Percentiles rank a stretch among this genome's conserved stretches.
These are phyloP conservation scores for Starmerella bombi DNA, from an alignment of 805 yeast species.

Conservation along the genomic window DNA sequence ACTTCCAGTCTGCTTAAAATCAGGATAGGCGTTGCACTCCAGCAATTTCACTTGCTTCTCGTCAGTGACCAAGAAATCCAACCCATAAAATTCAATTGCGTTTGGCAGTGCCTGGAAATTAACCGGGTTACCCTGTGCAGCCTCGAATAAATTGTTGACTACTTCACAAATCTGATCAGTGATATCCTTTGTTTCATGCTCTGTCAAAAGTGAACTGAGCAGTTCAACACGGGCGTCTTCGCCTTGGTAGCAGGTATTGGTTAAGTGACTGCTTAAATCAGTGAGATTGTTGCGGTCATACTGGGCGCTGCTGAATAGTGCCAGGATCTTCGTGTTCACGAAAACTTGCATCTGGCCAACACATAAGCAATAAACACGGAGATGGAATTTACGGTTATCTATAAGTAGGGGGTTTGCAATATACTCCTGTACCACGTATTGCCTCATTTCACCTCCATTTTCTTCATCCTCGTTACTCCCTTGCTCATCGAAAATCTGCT, in stretches of 20 bases:
- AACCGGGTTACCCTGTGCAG: constrained; percentile 62
- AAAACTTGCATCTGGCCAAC: constrained; percentile 62
- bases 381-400: constrained; percentile 67
- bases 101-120: constrained; percentile 72
- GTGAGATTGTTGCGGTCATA: constrained; percentile 31
- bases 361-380: constrained; percentile 70
- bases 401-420: constrained; percentile 56
- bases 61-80: constrained; percentile 69
- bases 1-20: constrained; percentile 88
- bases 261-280: constrained; percentile 62
- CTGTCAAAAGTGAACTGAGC: constrained; percentile 44
- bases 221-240: constrained; percentile 43
- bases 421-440: constrained; percentile 82
- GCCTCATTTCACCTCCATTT: constrained; percentile 43
- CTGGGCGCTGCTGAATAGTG: constrained; percentile 56
- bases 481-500: constrained; percentile 68
- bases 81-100: constrained; percentile 77
- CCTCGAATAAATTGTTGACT: constrained; percentile 71
- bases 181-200: constrained; percentile 27
- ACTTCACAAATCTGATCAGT: constrained; percentile 41
- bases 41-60: constrained; percentile 42
- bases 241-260: constrained; percentile 84
- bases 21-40: constrained; percentile 91
- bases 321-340: constrained; percentile 68
- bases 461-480: constrained; percentile 60